Conservation (phyloP, 2,329 filamentous ascomycete species). For the Colletotrichum scovillei region DNA sequence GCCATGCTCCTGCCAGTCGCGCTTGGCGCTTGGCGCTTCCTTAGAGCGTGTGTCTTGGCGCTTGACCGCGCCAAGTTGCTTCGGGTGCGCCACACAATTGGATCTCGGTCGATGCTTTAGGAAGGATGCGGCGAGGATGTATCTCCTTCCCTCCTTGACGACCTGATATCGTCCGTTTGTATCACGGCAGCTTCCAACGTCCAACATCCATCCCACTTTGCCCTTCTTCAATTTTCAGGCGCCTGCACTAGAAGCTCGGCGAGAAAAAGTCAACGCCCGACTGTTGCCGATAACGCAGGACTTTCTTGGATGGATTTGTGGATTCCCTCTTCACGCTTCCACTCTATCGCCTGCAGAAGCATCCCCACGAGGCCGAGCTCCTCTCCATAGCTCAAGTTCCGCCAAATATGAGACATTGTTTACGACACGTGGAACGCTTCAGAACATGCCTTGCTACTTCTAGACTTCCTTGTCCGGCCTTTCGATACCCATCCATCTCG, state of each 20-base stretch:
- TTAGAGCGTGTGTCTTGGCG: conserved; percentile 16
- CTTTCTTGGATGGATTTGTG: not conserved
- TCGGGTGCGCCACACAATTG: not conserved
- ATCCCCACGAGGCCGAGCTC: not conserved
- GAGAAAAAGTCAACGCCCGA: not conserved
- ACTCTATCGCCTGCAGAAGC: not conserved
- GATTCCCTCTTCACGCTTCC: not conserved
- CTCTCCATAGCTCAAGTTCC: not conserved
- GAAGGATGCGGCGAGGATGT: not conserved
- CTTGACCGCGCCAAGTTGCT: conserved; percentile 30
- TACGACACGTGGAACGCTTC: conserved; percentile 15
- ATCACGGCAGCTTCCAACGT: not conserved
- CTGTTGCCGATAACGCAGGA: too few species aligned
- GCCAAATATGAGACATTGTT: not conserved
- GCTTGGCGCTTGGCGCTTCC: conserved; percentile 29
- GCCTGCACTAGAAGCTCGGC: not conserved
- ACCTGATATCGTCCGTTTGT: not conserved
- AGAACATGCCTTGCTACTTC: not conserved
- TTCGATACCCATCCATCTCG: conserved; percentile 1
- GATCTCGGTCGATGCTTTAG: conserved; percentile 18
- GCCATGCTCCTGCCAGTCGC: not conserved
- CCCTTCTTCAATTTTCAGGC: not conserved
- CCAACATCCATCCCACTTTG: not conserved
- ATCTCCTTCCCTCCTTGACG: not conserved
- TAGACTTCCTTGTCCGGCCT: not conserved